Base-by-base conservation (phyloP, 2,329 filamentous ascomycete genomes). In the Mycosphaerella sp. region DNA sequence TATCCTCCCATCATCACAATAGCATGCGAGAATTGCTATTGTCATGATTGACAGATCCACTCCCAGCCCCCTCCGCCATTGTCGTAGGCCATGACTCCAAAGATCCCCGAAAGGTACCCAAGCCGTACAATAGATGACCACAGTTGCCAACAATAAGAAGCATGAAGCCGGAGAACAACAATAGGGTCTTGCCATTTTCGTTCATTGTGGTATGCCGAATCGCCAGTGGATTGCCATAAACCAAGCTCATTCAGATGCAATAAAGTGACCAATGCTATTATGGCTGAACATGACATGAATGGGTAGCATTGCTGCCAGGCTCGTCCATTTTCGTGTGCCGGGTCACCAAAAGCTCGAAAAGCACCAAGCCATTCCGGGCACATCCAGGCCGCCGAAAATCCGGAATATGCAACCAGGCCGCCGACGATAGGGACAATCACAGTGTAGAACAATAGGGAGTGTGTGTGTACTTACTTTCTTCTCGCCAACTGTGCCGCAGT, bases 401-500 rank as follows among this genome's bases (percentile, higher is more conserved):
- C n/a, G 17, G 7, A 4, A 36, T 12, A 21, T 47, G 3, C 21
- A 17, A 38, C 46, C 23, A 26, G 31, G 31, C 23, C 34, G n/a
- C 26, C 52, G 47, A 41, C 46, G 41, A 42, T 23, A 48, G 21
- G 17, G 7, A 4, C 29, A 14, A 21, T 47, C 6, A 48, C 7
- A 29, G 29, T 29, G 26, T 38, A 45, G 42, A 42, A 48, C 54
- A 53, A 46, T 42, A 53, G 34, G 29, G 39, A 51, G 53, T 42
- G 11, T 4, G 39, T 49, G 53, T 42, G 11, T 4, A 68, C 68
- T 67, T 54, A 70, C 68, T 67, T 69, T 53, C 67, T 60, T 46
- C 57, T 55, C 44, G 67, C 67, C 62, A 70, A 53, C 60, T 70
- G 68, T 45, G 68, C 68, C 29, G 67, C 66, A 26, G 67, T 70